Evolutionary conservation across 2,329 filamentous ascomycete genomes (phyloP).

Genomic region (Aspergillus pseudoterreus): DNA sequence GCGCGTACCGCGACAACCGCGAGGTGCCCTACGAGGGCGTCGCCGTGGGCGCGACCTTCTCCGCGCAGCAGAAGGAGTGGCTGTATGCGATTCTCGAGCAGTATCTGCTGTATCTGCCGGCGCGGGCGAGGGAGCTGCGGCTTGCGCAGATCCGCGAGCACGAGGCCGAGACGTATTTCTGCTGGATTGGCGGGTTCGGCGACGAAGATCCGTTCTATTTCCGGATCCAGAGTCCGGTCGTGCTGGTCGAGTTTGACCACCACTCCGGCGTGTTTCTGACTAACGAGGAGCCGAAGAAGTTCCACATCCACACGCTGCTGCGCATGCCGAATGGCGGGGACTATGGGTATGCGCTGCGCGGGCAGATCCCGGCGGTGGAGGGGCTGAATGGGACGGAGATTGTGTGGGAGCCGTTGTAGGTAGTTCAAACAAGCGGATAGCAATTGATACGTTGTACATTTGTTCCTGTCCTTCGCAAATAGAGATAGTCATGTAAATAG

Average conservation of each 20-base stretch:
- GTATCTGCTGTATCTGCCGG: slow-evolving; percentile 67
- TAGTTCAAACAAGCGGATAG: not conserved
- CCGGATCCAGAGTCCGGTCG: slow-evolving; percentile 70
- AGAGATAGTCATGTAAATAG: not conserved
- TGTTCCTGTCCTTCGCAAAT: not conserved
- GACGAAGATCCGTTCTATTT: slow-evolving; percentile 73
- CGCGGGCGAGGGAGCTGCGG: slow-evolving; percentile 50
- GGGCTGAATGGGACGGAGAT: slow-evolving; percentile 37
- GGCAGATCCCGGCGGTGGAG: slow-evolving; percentile 31
- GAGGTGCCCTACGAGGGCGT: slow-evolving; percentile 71
- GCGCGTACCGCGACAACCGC: slow-evolving; percentile 74
- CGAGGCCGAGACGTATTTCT: slow-evolving; percentile 71
- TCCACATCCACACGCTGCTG: slow-evolving; percentile 73
- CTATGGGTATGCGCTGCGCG: slow-evolving; percentile 59
- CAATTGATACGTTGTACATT: not conserved
- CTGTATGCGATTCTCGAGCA: slow-evolving; percentile 59
- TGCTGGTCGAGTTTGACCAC: slow-evolving; percentile 74
- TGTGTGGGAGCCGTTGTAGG: slow-evolving; percentile 20
- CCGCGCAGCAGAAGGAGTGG: slow-evolving; percentile 47
- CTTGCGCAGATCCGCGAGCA: slow-evolving; percentile 53
- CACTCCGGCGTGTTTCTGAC: slow-evolving; percentile 74
- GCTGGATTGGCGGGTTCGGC: slow-evolving; percentile 68
- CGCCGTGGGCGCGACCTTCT: slow-evolving; percentile 42
- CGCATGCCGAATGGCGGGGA: slow-evolving; percentile 72
- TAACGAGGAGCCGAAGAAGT: slow-evolving; percentile 70